Conservation (phyloP, 257 asterid genomes). For the Nicotiana tabacum region DNA sequence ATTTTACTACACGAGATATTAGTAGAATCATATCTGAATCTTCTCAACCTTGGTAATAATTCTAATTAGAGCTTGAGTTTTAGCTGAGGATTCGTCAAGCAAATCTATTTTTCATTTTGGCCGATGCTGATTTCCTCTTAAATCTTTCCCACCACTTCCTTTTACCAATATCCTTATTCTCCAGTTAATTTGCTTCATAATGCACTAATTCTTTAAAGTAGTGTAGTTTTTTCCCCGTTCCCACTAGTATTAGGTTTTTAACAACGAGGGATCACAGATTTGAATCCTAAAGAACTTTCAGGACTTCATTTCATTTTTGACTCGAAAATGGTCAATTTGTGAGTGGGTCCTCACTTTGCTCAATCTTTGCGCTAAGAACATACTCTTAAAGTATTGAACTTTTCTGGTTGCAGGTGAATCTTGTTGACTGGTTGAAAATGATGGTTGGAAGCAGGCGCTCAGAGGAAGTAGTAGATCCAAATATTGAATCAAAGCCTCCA, state of each 20-base stretch:
- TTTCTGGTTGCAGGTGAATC: slow-evolving; percentile 60
- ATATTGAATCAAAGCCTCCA: slow-evolving; percentile 75
- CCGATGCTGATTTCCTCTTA: neutral
- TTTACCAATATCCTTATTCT: neutral
- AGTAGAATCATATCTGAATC: neutral
- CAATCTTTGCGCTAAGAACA: neutral
- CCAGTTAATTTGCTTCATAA: neutral
- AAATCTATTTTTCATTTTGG: neutral
- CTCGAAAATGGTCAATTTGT: neutral
- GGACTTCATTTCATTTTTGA: neutral
- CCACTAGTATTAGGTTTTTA: neutral
- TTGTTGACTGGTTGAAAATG: slow-evolving; percentile 96
- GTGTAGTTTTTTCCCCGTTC: neutral
- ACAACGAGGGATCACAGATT: neutral
- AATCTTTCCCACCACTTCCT: neutral
- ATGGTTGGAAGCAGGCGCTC: slow-evolving; percentile 94
- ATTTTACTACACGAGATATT: neutral
- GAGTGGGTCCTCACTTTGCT: neutral
- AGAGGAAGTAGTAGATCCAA: slow-evolving; percentile 95
- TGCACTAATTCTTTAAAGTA: neutral
- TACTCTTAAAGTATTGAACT: neutral
- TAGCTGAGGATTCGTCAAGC: neutral
- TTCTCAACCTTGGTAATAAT: neutral
- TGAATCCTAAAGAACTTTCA: neutral
- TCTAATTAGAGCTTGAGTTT: neutral